Evolutionary conservation across 164 flowering plant species (phyloP).

Genomic region (Vitis riparia): DNA sequence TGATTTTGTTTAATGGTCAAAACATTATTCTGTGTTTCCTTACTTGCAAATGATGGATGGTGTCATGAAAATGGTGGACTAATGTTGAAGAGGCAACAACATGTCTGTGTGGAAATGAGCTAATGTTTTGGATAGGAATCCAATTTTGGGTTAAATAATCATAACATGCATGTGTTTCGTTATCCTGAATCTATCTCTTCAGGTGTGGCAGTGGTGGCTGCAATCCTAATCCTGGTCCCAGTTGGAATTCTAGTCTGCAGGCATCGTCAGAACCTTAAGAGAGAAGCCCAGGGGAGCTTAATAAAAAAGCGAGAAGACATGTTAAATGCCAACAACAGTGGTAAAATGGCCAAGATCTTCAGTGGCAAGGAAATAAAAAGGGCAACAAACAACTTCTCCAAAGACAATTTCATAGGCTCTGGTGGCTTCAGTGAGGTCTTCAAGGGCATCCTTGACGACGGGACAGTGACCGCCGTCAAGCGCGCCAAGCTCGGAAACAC

Average conservation of each 20-base stretch:
- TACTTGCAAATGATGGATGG: no score
- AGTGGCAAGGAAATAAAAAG: slow-evolving; percentile 30
- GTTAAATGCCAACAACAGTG: slow-evolving; percentile 24
- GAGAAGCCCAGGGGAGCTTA: slow-evolving; percentile 8
- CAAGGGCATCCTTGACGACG: slow-evolving; percentile 37
- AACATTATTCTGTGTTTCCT: no score
- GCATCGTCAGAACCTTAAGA: slow-evolving; percentile 3
- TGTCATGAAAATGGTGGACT: no score
- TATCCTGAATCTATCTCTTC: neutral
- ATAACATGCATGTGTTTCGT: neutral
- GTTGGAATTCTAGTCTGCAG: slow-evolving; percentile 14
- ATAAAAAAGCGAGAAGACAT: slow-evolving; percentile 24
- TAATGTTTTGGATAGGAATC: no score
- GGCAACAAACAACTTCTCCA: slow-evolving; percentile 40
- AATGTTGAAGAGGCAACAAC: no score
- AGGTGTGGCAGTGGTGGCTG: slow-evolving; percentile 2
- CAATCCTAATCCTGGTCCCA: neutral
- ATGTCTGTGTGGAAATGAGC: no score
- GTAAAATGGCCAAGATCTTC: slow-evolving; percentile 33
- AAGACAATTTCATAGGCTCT: slow-evolving; percentile 33
- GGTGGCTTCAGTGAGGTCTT: slow-evolving; percentile 46
- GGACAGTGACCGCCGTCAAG: slow-evolving; percentile 39
- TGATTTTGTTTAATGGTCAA: no score
- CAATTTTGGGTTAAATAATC: no score
- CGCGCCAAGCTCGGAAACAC: slow-evolving; percentile 42